Evolutionary conservation across 2,329 filamentous ascomycete genomes (phyloP).

Genomic region (Penicillium janthinellum): DNA sequence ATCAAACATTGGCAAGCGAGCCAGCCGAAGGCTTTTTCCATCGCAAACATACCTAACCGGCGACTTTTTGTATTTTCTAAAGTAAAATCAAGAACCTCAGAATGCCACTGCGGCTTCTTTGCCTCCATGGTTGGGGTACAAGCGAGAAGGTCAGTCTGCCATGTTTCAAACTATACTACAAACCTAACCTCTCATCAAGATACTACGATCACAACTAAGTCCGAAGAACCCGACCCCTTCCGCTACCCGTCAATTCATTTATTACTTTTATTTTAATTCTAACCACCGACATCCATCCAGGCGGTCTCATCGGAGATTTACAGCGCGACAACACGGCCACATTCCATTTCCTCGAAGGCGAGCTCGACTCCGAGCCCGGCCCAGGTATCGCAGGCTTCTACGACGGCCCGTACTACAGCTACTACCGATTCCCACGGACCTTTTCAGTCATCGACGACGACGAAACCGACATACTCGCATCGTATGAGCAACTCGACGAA

Average conservation of each 20-base stretch:
- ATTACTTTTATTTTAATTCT: neutral
- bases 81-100: neutral
- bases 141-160: constrained; percentile 30
- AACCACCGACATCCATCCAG: constrained; percentile 13
- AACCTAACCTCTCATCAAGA: constrained; percentile 16
- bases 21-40: neutral
- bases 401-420: constrained; percentile 38
- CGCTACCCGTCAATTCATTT: neutral
- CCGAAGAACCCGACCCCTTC: constrained; percentile 2
- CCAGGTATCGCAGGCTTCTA: constrained; percentile 34
- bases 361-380: constrained; percentile 31
- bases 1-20: neutral
- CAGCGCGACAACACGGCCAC: constrained; percentile 32
- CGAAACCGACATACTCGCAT: constrained; percentile 26
- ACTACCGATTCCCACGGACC: constrained; percentile 33
- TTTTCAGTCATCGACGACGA: constrained; percentile 26
- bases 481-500: constrained; percentile 32
- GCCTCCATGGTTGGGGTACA: constrained; percentile 40
- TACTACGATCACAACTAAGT: constrained; percentile 34
- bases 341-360: constrained; percentile 35
- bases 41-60: neutral
- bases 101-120: constrained; percentile 36
- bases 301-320: constrained; percentile 30
- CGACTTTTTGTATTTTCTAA: neutral
- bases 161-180: neutral